Evolutionary conservation across 805 yeast genomes (phyloP).

Genomic region (Teunomyces cretensis): DNA sequence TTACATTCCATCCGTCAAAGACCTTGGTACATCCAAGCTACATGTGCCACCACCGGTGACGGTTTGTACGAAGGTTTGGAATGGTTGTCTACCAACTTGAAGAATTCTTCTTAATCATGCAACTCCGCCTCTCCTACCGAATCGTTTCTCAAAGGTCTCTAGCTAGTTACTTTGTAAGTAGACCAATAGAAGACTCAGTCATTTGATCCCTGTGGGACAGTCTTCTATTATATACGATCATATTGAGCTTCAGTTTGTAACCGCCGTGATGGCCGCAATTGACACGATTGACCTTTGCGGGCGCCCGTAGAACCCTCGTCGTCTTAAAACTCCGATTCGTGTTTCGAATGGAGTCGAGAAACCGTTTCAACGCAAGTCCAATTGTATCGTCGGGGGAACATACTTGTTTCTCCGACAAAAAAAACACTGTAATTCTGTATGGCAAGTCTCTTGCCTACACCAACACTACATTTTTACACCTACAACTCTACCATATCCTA

Average conservation of each 20-base stretch:
- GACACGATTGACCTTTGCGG: background rate
- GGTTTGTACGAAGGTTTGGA: constrained; percentile 40
- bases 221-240: constrained; percentile 4
- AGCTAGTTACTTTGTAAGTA: constrained; percentile 6
- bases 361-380: no score
- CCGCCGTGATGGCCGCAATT: background rate
- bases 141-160: constrained; percentile 1
- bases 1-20: constrained; percentile 90
- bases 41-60: constrained; percentile 92
- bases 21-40: constrained; percentile 99
- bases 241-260: background rate
- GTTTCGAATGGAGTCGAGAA: no score
- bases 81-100: constrained; percentile 37
- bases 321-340: no score
- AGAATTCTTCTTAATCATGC: constrained; percentile 17
- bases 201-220: background rate
- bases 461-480: background rate
- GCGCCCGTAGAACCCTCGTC: no score
- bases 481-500: background rate
- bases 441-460: no score
- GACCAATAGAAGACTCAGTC: constrained; percentile 3
- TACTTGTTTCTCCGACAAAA: no score
- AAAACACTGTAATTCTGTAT: no score
- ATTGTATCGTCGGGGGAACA: no score
- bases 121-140: background rate